These are phyloP conservation scores for Ophiocordyceps robertsii DNA, from an alignment of 2,329 filamentous ascomycete species.

Conservation along the genomic window DNA sequence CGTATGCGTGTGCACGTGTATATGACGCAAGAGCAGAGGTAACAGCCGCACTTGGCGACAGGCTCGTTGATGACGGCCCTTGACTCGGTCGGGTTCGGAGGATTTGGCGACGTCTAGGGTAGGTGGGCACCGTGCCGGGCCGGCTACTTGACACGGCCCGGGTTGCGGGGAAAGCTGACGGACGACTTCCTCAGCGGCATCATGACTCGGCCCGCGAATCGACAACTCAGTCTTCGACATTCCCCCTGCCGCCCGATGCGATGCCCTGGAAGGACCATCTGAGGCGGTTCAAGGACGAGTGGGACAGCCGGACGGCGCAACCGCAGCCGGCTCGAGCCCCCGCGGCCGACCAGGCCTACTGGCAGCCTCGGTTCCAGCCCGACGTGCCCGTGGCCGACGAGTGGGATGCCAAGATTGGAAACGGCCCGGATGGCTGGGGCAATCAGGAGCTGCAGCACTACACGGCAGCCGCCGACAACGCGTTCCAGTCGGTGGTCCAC, in stretches of 20 bases:
- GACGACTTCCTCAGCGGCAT: neutral
- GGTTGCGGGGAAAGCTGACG: too few relatives aligned
- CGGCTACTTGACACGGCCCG: too few relatives aligned
- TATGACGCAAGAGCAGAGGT: too few relatives aligned
- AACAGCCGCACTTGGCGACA: too few relatives aligned
- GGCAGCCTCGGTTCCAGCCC: constrained; percentile 36
- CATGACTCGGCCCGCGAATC: neutral
- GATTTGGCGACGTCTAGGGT: too few relatives aligned
- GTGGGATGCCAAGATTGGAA: constrained; percentile 40
- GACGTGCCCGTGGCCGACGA: constrained; percentile 31
- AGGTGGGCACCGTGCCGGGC: too few relatives aligned
- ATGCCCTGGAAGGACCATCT: constrained; percentile 26
- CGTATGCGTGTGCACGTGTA: too few relatives aligned
- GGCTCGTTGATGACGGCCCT: too few relatives aligned
- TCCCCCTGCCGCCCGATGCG: neutral
- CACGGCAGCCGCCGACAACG: constrained; percentile 32
- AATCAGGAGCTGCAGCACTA: constrained; percentile 49
- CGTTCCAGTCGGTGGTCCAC: constrained; percentile 29
- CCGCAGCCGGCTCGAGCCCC: constrained; percentile 4
- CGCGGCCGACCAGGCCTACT: constrained; percentile 24
- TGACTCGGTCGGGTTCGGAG: too few relatives aligned
- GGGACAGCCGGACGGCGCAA: constrained; percentile 17
- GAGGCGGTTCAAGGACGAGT: constrained; percentile 23
- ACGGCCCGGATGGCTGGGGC: constrained; percentile 46
- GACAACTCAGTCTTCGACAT: neutral